Percentiles rank a stretch among this genome's conserved stretches.
phyloP scores from a whole-genome alignment of 768 basidiomycete species.

The Phaffia australis region DNA sequence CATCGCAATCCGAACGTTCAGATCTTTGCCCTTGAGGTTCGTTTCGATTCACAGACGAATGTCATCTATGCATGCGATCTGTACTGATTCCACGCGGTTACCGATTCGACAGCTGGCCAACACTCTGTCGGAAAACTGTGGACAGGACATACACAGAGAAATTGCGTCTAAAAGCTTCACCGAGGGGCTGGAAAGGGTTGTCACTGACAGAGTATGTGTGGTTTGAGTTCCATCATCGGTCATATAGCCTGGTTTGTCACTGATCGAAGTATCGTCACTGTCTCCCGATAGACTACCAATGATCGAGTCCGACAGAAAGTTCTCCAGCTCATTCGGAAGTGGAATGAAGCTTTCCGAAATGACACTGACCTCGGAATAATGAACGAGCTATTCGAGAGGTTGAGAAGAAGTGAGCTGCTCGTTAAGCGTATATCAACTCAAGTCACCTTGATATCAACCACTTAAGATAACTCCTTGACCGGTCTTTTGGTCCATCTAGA shows the following conservation, averaged over 20 bases:
- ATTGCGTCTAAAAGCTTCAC: constrained; percentile 85
- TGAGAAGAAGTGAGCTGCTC: constrained; percentile 63
- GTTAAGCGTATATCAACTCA: neutral
- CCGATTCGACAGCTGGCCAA: constrained; percentile 51
- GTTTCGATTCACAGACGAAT: constrained; percentile 10
- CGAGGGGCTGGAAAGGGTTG: constrained; percentile 69
- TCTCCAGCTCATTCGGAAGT: constrained; percentile 60
- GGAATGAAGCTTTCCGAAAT: constrained; percentile 65
- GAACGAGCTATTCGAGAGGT: constrained; percentile 71
- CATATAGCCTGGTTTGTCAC: neutral
- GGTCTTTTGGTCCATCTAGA: neutral
- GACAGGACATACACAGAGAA: constrained; percentile 67
- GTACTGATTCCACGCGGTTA: neutral
- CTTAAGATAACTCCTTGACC: neutral
- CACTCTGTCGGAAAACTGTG: constrained; percentile 83
- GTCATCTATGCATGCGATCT: neutral
- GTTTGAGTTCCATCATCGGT: neutral
- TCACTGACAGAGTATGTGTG: constrained; percentile 65
- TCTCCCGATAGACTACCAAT: constrained; percentile 59
- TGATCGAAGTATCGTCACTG: neutral
- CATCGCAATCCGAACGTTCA: constrained; percentile 97
- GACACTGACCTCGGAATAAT: constrained; percentile 75
- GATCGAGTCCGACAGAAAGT: constrained; percentile 75
- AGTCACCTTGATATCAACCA: too few relatives aligned
- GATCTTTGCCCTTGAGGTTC: constrained; percentile 68